Percentiles rank a stretch among this genome's conserved stretches.
Evolutionary conservation across 768 basidiomycete genomes (phyloP).

Genomic region (Boletus tylopilopsis): DNA sequence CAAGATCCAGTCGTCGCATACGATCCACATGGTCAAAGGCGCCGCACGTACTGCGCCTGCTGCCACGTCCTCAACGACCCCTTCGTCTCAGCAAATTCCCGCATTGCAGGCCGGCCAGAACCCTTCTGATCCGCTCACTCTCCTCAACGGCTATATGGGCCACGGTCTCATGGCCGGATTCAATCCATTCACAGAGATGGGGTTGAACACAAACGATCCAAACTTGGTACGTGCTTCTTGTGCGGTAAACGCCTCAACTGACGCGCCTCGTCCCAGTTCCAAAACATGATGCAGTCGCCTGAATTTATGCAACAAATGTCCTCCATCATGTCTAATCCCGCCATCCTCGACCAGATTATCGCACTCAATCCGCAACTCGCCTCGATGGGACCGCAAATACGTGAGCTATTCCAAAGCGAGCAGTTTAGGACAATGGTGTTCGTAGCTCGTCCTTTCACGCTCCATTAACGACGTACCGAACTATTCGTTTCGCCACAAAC

Average conservation of each 20-base stretch:
- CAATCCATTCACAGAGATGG: slow-evolving; percentile 92
- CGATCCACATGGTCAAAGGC: slow-evolving; percentile 93
- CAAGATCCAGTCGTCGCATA: slow-evolving; percentile 88
- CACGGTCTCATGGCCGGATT: slow-evolving; percentile 80
- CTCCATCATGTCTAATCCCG: slow-evolving; percentile 79
- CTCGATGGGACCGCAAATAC: slow-evolving; percentile 74
- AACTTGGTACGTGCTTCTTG: slow-evolving; percentile 69
- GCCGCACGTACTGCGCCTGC: slow-evolving; percentile 43
- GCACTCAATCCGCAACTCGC: slow-evolving; percentile 75
- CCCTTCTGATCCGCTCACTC: slow-evolving; percentile 80
- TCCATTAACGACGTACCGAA: background rate
- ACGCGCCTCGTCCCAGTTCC: slow-evolving; percentile 46
- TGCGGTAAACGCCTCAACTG: background rate
- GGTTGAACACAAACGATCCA: slow-evolving; percentile 87
- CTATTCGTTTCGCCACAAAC: background rate
- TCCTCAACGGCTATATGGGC: slow-evolving; percentile 72
- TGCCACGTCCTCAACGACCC: slow-evolving; percentile 38
- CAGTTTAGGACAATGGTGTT: slow-evolving; percentile 75
- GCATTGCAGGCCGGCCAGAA: slow-evolving; percentile 92
- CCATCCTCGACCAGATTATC: slow-evolving; percentile 85
- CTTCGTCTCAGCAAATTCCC: slow-evolving; percentile 50
- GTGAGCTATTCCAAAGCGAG: slow-evolving; percentile 74
- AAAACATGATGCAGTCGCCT: slow-evolving; percentile 81
- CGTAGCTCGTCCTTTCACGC: slow-evolving; percentile 18
- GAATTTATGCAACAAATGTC: slow-evolving; percentile 89